These are phyloP conservation scores for Mycena citricolor DNA, from an alignment of 1,284 basidiomycete genomes.

Conservation along the genomic window DNA sequence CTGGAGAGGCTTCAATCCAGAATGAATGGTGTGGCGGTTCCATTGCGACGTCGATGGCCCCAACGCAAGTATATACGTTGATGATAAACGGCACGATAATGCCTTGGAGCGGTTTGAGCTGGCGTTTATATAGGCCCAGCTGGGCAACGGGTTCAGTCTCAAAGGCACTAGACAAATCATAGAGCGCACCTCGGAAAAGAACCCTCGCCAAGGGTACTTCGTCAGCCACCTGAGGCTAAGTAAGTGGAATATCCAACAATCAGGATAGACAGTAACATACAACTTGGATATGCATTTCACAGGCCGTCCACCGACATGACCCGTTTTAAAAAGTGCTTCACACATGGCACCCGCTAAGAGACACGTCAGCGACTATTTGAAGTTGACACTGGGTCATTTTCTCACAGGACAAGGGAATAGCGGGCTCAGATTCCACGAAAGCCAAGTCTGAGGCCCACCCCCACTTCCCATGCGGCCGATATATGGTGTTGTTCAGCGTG, in stretches of 20 bases:
- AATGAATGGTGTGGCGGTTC: slow-evolving; percentile 53
- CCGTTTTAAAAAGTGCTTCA: slow-evolving; percentile 40
- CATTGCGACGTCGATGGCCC: slow-evolving; percentile 42
- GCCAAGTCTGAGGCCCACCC: slow-evolving; percentile 38
- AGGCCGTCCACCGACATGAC: slow-evolving; percentile 32
- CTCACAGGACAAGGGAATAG: slow-evolving; percentile 31
- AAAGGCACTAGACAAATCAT: neutral
- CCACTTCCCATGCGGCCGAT: slow-evolving; percentile 39
- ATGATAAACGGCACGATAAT: slow-evolving; percentile 53
- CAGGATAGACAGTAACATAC: slow-evolving; percentile 32
- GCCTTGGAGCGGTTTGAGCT: slow-evolving; percentile 54
- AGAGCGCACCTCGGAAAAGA: slow-evolving; percentile 40
- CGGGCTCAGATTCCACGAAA: slow-evolving; percentile 30
- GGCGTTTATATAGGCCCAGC: slow-evolving; percentile 43
- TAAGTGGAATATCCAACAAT: too few species aligned
- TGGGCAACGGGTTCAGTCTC: slow-evolving; percentile 29
- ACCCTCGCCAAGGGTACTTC: slow-evolving; percentile 39
- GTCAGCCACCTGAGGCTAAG: slow-evolving; percentile 37
- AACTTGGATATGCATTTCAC: slow-evolving; percentile 49
- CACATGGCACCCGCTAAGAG: slow-evolving; percentile 42
- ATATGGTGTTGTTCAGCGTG: slow-evolving; percentile 27
- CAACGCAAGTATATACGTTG: slow-evolving; percentile 42
- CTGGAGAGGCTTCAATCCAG: slow-evolving; percentile 55
- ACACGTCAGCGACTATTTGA: slow-evolving; percentile 7
- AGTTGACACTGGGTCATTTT: too few species aligned